Evolutionary conservation across 257 asterid genomes (phyloP).

Genomic region (Craterostigma plantagineum): DNA sequence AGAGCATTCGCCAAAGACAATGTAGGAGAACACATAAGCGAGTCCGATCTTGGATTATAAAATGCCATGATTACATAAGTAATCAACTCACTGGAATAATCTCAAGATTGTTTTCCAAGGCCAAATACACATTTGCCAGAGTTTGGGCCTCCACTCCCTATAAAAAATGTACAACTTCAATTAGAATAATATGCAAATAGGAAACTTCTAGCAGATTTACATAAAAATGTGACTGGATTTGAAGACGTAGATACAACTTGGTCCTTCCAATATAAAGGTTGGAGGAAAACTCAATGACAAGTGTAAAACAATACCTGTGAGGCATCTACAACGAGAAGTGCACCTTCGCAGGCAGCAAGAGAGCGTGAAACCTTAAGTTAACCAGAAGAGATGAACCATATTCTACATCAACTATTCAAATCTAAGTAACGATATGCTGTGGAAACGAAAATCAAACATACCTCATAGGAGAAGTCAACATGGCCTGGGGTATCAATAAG

Average conservation of each 20-base stretch:
- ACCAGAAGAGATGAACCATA: slow-evolving; percentile 10
- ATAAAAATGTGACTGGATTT: neutral
- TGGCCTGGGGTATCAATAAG: slow-evolving; percentile 99
- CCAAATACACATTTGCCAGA: slow-evolving; percentile 90
- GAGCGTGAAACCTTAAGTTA: slow-evolving; percentile 85
- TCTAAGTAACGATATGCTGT: neutral
- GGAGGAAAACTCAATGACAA: neutral
- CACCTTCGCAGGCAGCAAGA: slow-evolving; percentile 99
- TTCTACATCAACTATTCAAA: neutral
- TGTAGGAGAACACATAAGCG: too few species aligned
- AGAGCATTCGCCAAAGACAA: too few species aligned
- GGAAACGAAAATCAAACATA: slow-evolving; percentile 14
- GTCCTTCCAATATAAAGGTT: too few species aligned
- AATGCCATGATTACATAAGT: neutral
- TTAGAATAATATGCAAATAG: slow-evolving; percentile 1
- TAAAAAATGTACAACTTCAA: slow-evolving; percentile 11
- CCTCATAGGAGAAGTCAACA: slow-evolving; percentile 99
- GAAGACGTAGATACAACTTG: too few species aligned
- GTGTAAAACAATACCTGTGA: slow-evolving; percentile 51
- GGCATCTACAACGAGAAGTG: slow-evolving; percentile 97
- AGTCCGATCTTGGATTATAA: too few species aligned
- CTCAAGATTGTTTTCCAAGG: slow-evolving; percentile 97
- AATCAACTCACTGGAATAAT: slow-evolving; percentile 71
- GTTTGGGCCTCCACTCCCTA: slow-evolving; percentile 99
- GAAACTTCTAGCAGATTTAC: slow-evolving; percentile 4